These are phyloP conservation scores for Penicillium verrucosum DNA, from an alignment of 2,329 filamentous ascomycete genomes.

Conservation along the genomic window DNA sequence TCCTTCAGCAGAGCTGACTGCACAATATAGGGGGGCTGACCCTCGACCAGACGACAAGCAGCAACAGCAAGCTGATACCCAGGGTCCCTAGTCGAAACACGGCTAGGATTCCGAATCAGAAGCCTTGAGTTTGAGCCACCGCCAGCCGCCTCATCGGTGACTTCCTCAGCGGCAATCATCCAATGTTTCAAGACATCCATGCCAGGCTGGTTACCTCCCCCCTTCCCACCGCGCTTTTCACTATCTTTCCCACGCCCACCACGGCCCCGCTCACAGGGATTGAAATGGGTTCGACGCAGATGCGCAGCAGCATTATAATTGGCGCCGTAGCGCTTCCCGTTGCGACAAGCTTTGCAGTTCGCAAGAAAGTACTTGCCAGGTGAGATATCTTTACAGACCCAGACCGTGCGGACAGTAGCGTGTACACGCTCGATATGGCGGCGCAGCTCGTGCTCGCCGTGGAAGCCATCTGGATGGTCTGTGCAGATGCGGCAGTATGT, in stretches of 20 bases:
- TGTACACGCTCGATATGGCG: conserved; percentile 69
- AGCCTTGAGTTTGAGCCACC: background rate
- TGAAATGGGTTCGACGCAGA: conserved; percentile 83
- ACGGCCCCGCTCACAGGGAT: conserved; percentile 57
- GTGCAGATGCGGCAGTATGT: conserved; percentile 68
- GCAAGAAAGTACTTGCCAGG: conserved; percentile 63
- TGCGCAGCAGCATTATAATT: conserved; percentile 96
- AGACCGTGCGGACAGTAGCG: conserved; percentile 55
- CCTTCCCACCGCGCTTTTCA: conserved; percentile 60
- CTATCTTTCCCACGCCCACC: conserved; percentile 57
- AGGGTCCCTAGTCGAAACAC: background rate
- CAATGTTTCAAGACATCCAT: conserved; percentile 61
- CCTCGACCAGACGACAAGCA: background rate
- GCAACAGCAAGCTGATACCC: background rate
- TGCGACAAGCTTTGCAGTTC: conserved; percentile 79
- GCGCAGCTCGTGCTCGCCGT: conserved; percentile 78
- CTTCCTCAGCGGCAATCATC: conserved; percentile 57
- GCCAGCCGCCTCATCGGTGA: conserved; percentile 30
- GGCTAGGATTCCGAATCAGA: background rate
- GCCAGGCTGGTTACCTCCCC: conserved; percentile 58
- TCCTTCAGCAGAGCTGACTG: conserved; percentile 29
- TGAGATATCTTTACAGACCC: conserved; percentile 61
- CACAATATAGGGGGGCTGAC: conserved; percentile 19
- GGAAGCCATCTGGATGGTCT: conserved; percentile 73
- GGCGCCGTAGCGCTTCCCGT: conserved; percentile 75